Base-by-base conservation (phyloP, 2,329 filamentous ascomycete genomes). In the Aureobasidium leucospermi region DNA sequence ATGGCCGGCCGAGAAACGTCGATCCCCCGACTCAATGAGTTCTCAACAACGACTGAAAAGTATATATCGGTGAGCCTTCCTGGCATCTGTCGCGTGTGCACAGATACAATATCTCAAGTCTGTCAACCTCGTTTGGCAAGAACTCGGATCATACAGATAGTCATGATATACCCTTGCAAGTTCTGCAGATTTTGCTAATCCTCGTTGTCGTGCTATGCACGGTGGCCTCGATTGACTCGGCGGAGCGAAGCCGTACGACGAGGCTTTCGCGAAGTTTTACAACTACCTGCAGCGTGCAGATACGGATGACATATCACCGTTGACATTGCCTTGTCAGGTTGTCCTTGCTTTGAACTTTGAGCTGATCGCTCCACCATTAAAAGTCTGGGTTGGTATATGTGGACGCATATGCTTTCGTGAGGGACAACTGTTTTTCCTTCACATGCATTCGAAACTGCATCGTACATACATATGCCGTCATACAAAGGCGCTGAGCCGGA, bases 191-290 rank as follows among this genome's bases (percentile, higher is more conserved):
- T 46, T 29, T 19, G 45, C 29, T 28, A 31, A 39, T 34, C 31
- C 41, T 36, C 23, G 16, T 29, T 15, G 32, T 38, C 47, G 47
- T 36, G 34, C 16, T 32, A 55, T 55, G 51, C 51, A 43, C 51
- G 16, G 38, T 55, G 42, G 55, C 55, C 47, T 55, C 42, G 43
- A 58, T 58, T 47, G 43, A 58, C 55, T 58, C 55, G 43, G 43
- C 55, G 55, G 55, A 58, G 31, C 16, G 42, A 45, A 47, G 42
- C 42, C 53, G 41, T 39, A 48, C 55, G 43, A 58, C 42, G 31
- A 57, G 52, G 43, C 32, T 31, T 23, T 58, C 39, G 41, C 52
- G 23, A 56, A 29, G 39, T 10, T n/a, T 39, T 8, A 41, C 48
- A 34, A 31, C 48, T 11, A 31, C 48, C 52, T 41, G 41, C 52